Percentiles rank a stretch among this genome's conserved stretches.
phyloP scores from a whole-genome alignment of 2,329 filamentous ascomycete genomes.

The Fusarium nisikadoi region DNA sequence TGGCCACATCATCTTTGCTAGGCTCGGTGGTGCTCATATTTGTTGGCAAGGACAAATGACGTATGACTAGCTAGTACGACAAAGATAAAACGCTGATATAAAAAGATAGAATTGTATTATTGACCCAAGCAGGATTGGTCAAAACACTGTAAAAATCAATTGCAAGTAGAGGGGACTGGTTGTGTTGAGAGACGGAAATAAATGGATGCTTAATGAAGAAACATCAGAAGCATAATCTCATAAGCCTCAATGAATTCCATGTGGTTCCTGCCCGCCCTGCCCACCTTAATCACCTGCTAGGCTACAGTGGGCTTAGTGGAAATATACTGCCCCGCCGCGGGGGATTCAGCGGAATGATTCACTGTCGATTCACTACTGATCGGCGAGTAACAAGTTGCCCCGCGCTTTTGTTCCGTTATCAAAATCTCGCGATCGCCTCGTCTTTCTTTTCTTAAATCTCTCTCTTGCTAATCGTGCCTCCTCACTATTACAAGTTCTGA shows the following conservation, averaged over 20 bases:
- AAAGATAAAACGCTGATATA: not conserved
- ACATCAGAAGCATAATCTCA: not conserved
- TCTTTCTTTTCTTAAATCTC: not conserved
- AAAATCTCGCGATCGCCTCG: conserved; percentile 21
- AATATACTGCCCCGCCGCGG: conserved; percentile 18
- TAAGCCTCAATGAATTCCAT: conserved; percentile 12
- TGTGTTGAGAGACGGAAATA: not conserved
- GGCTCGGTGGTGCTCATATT: conserved; percentile 13
- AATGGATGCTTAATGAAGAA: not conserved
- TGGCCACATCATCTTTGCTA: not conserved
- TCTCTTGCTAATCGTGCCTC: not conserved
- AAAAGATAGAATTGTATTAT: no score
- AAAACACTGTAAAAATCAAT: not conserved
- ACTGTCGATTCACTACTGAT: conserved; percentile 5
- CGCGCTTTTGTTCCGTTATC: conserved; percentile 1
- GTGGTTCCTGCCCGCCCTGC: not conserved
- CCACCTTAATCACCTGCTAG: not conserved
- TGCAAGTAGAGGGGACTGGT: not conserved
- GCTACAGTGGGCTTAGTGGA: not conserved
- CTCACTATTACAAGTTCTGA: not conserved
- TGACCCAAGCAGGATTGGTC: not conserved
- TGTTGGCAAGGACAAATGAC: not conserved
- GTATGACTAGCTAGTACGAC: not conserved
- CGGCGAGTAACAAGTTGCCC: conserved; percentile 4
- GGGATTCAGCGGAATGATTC: conserved; percentile 16